Conservation (phyloP, 176 grass and related monocot species). For the Rhipidocladum racemiflorum region DNA sequence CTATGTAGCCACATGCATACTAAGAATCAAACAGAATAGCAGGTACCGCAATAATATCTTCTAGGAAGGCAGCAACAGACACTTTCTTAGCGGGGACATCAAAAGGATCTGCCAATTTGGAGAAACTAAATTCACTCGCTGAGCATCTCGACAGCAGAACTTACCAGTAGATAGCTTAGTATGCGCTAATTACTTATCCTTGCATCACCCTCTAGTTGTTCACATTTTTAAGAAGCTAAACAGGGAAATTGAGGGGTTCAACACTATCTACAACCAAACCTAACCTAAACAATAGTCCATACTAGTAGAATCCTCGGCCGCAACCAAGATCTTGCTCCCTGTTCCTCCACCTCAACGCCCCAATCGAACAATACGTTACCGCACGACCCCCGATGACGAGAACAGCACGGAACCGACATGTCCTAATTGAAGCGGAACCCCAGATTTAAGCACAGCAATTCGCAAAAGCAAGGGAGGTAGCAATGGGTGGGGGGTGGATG, state of each 20-base stretch:
- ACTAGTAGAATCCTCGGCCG: not conserved
- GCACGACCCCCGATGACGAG: not conserved
- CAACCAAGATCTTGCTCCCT: not conserved
- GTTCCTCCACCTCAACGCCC: not conserved
- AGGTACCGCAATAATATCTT: not conserved
- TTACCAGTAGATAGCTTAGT: not conserved
- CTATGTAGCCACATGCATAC: not conserved
- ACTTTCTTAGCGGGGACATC: not conserved
- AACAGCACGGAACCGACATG: not conserved
- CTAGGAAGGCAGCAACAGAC: not conserved
- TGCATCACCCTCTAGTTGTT: not conserved
- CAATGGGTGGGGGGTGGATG: not conserved
- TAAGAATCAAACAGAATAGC: not conserved
- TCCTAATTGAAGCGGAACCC: not conserved
- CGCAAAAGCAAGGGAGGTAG: not conserved
- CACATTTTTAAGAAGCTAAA: not conserved
- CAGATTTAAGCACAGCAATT: slow-evolving; percentile 4
- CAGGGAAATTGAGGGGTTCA: not conserved
- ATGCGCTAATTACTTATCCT: not conserved
- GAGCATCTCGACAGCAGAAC: not conserved
- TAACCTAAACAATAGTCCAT: not conserved
- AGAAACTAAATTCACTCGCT: not conserved
- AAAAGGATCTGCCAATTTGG: not conserved
- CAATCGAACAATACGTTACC: not conserved
- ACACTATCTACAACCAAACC: not conserved